Evolutionary conservation across 768 basidiomycete species (phyloP), one percentile per base, ranked within the genome.

Genomic region (Galerina sulciceps): DNA sequence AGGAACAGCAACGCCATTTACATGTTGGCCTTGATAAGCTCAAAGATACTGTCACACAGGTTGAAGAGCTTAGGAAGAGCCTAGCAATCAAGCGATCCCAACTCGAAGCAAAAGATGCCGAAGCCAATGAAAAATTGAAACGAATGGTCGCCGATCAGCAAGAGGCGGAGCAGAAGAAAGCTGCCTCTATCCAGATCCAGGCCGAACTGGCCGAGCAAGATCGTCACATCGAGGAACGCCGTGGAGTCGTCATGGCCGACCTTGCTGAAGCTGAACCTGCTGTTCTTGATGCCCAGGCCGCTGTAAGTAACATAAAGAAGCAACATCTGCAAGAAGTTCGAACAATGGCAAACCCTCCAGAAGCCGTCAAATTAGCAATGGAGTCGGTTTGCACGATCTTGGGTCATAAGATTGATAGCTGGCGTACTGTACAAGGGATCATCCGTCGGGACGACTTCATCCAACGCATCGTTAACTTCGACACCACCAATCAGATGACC

Each of bases 121-220:
- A 99, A 74, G 97, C 97, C 10, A 98, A 99, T 72, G 93, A 94
- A 69, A 99, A 99, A 75, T 83, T 99, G 40, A 89, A 93, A 73
- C 93, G 94, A 57, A 99, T 99, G 96, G 95, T 99, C 13, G 83
- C 93, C 6, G 96, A 99, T 73, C 96, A 99, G 74, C 96, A 98
- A 70, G 96, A 99, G 69, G 97, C 97, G 2, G 97, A 99, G 69
- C 93, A 96, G 71, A 97, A 99, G 85, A 98, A 98, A 71, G 83
- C 91, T 2, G 95, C 94, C 0, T 99, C 97, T 8, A 94, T 98
- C 64, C 87, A 96, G 73, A 96, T 99, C 45, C 95, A 98, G 70
- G 92, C 93, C 2, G 94, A 93, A 20, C 81, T 99, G 48, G 93
- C 91, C 14, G 88, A 94, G 71, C 96, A 98, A 72, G 94, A 99